Base-by-base conservation (phyloP, 257 asterid species). In the Anisodus tanguticus region DNA sequence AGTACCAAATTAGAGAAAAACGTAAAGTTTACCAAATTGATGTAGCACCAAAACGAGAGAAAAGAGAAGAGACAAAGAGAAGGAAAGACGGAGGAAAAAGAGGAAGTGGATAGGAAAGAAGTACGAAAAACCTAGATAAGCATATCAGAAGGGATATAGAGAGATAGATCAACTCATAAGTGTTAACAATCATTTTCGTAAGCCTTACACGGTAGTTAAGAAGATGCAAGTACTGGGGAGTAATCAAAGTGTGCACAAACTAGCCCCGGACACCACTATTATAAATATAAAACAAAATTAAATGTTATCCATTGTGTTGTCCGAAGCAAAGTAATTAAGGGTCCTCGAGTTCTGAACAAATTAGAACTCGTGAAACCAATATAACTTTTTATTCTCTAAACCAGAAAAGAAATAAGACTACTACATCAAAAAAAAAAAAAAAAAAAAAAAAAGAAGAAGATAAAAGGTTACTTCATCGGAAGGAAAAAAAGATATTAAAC, bases 291-390 rank as follows among this genome's bases (percentile, higher is more conserved):
- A 53, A 53, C 15, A 53, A 54, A 54, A 3, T 17, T 1, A 67
- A 35, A 67, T 17, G 35, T n/a, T 9, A 69, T 39, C 26, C 77
- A 69, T 8, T 41, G 9, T 70, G 80, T 45, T 19, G 39, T 19
- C 39, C 39, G 6, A n/a, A 71, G 37, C 5, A 45, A 71, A 71
- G 80, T 45, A 71, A 71, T 45, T 12, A 71, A 45, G 80, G 39
- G 80, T 71, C 39, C 39, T n/a, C 58, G 31, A 71, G 80, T 71
- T 16, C 58, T 71, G 79, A 72, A 72, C 58, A 45, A 72, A 72
- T 72, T 72, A 9, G 58, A 45, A 10, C 80, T n/a, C 16, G 35
- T 10, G 41, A 45, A 47, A 72, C 80, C 17, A 72, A 31, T 45
- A 72, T 19, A 45, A 12, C n/a, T n/a, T 72, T 45, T 71, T 72